Evolutionary conservation across 345 rosid genomes (phyloP).

Genomic region (Syzygium grande): DNA sequence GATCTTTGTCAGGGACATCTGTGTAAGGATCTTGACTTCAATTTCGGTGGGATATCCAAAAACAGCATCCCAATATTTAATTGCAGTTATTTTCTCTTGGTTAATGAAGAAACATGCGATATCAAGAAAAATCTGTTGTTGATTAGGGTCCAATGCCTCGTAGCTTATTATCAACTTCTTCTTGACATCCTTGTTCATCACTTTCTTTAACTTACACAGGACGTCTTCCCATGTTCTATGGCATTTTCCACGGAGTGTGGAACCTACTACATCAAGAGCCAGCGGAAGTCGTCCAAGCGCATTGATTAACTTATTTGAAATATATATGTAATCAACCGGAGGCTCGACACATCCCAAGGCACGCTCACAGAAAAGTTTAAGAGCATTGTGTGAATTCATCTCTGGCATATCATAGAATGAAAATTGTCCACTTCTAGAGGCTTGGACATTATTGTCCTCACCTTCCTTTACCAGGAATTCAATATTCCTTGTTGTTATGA

Average conservation of each 20-base stretch:
- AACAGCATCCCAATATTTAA: neutral
- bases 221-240: neutral
- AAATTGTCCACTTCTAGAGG: accelerated
- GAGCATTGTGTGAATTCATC: neutral
- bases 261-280: neutral
- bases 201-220: neutral
- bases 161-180: neutral
- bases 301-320: neutral
- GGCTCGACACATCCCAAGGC: neutral
- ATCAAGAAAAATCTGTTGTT: neutral
- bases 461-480: neutral
- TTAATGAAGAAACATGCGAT: neutral
- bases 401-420: neutral
- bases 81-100: neutral
- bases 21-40: neutral
- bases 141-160: neutral
- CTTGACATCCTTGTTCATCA: neutral
- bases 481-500: neutral
- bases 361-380: neutral
- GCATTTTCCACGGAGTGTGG: neutral
- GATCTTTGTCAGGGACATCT: neutral
- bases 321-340: neutral
- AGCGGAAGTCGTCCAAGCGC: neutral
- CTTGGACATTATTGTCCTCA: neutral
- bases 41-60: neutral